phyloP scores from a whole-genome alignment of 805 yeast species.

The Hanseniaspora valbyensis region DNA sequence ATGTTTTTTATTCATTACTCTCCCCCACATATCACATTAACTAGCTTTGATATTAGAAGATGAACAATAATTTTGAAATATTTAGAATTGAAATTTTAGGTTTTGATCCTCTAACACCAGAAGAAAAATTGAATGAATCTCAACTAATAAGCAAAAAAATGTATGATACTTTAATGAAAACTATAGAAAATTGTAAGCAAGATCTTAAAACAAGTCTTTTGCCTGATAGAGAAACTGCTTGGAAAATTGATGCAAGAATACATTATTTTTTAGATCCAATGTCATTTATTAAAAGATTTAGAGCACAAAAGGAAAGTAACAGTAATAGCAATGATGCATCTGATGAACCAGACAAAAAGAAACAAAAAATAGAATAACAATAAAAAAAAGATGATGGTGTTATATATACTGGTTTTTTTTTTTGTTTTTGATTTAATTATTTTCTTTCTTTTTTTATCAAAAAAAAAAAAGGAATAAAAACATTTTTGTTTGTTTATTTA shows the following conservation, averaged over 20 bases:
- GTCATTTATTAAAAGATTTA: slow-evolving; percentile 40
- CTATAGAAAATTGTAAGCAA: slow-evolving; percentile 40
- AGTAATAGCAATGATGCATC: not conserved
- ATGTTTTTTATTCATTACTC: slow-evolving; percentile 67
- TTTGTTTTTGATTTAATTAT: no score
- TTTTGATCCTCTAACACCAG: slow-evolving; percentile 17
- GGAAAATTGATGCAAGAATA: slow-evolving; percentile 49
- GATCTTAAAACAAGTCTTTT: slow-evolving; percentile 34
- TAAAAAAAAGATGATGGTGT: no score
- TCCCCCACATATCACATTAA: slow-evolving; percentile 92
- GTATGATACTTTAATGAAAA: slow-evolving; percentile 34
- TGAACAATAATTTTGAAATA: slow-evolving; percentile 54
- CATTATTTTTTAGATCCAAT: slow-evolving; percentile 53
- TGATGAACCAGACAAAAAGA: slow-evolving; percentile 6
- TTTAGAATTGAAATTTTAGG: slow-evolving; percentile 49
- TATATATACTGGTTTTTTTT: no score
- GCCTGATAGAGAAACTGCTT: slow-evolving; percentile 52
- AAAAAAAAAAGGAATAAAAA: no score
- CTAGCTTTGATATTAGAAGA: slow-evolving; percentile 65
- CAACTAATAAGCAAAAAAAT: slow-evolving; percentile 13
- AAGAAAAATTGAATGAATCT: slow-evolving; percentile 17
- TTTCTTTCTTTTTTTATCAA: no score
- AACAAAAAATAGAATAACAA: slow-evolving; percentile 4
- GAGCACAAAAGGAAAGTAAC: slow-evolving; percentile 31
- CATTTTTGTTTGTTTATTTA: slow-evolving; percentile 4